phyloP scores from a whole-genome alignment of 73 alveolate species.

The Tetrahymena borealis region DNA sequence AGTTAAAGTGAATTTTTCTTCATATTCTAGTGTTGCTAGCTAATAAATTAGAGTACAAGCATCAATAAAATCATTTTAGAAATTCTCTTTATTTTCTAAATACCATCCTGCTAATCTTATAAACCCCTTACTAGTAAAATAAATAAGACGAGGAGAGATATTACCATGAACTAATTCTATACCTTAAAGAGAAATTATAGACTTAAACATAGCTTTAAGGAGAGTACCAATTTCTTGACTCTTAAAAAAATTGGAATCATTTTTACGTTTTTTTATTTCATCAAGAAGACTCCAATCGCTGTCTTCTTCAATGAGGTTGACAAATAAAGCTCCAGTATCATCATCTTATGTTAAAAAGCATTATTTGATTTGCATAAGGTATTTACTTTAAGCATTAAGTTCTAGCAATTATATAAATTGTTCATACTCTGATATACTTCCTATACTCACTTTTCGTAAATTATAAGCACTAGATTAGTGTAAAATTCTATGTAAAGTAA shows the following conservation, averaged over 20 bases:
- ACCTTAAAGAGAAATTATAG: conserved; percentile 6
- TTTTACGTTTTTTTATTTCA: conserved; percentile 2
- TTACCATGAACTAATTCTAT: conserved; percentile 29
- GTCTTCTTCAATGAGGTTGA: conserved; percentile 29
- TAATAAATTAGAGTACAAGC: conserved; percentile 22
- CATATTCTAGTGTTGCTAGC: conserved; percentile 15
- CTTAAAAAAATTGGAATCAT: conserved; percentile 5
- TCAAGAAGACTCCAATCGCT: conserved; percentile 13
- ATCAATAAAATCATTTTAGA: conserved; percentile 28
- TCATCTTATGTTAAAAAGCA: neutral
- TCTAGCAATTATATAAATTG: neutral
- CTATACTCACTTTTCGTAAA: neutral
- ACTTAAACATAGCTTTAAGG: conserved; percentile 23
- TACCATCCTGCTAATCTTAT: conserved; percentile 42
- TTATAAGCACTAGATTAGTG: neutral
- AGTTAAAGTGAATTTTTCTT: neutral
- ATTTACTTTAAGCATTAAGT: neutral
- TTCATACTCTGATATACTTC: neutral
- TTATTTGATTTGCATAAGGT: neutral
- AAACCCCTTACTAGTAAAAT: conserved; percentile 19
- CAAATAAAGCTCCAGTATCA: neutral
- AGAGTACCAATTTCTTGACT: conserved; percentile 21
- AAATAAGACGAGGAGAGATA: conserved; percentile 20
- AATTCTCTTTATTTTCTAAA: conserved; percentile 18
- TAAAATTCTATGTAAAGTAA: neutral